phyloP scores from a whole-genome alignment of 495 filamentous ascomycete species.

The Daldinia loculata region DNA sequence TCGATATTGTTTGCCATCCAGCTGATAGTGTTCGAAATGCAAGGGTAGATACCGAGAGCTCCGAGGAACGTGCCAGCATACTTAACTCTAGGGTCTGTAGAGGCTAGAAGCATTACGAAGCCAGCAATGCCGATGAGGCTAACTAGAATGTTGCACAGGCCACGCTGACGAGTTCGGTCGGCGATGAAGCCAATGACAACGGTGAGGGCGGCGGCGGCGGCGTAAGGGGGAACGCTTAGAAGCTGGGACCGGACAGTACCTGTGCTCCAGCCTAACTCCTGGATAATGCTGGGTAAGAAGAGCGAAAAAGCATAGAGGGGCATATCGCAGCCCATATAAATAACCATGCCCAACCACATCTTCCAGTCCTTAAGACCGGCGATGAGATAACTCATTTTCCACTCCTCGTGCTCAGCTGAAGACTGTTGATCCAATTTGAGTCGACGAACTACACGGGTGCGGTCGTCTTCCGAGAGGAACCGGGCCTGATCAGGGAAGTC shows the following conservation, averaged over 20 bases:
- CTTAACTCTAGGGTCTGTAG: slow-evolving; percentile 66
- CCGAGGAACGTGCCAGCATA: slow-evolving; percentile 89
- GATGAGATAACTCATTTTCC: slow-evolving; percentile 79
- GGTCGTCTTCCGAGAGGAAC: slow-evolving; percentile 78
- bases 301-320: slow-evolving; percentile 90
- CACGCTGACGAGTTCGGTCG: slow-evolving; percentile 79
- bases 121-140: slow-evolving; percentile 78
- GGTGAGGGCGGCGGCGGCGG: slow-evolving; percentile 79
- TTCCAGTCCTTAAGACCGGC: slow-evolving; percentile 85
- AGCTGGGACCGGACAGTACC: slow-evolving; percentile 74
- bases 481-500: slow-evolving; percentile 87
- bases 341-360: slow-evolving; percentile 77
- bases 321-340: slow-evolving; percentile 80
- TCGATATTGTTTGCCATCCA: slow-evolving; percentile 93
- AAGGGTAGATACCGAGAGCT: slow-evolving; percentile 90
- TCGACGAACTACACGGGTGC: slow-evolving; percentile 75
- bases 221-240: slow-evolving; percentile 88
- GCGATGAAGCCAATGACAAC: slow-evolving; percentile 79
- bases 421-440: slow-evolving; percentile 80
- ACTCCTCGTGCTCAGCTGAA: slow-evolving; percentile 80
- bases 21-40: slow-evolving; percentile 88
- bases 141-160: slow-evolving; percentile 80
- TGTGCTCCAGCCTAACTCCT: slow-evolving; percentile 70
- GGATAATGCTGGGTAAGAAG: slow-evolving; percentile 88
- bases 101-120: slow-evolving; percentile 79